Percentiles rank a stretch among this genome's conserved stretches.
phyloP scores from a whole-genome alignment of 2,329 filamentous ascomycete species.

The Rachicladosporium sp. region DNA sequence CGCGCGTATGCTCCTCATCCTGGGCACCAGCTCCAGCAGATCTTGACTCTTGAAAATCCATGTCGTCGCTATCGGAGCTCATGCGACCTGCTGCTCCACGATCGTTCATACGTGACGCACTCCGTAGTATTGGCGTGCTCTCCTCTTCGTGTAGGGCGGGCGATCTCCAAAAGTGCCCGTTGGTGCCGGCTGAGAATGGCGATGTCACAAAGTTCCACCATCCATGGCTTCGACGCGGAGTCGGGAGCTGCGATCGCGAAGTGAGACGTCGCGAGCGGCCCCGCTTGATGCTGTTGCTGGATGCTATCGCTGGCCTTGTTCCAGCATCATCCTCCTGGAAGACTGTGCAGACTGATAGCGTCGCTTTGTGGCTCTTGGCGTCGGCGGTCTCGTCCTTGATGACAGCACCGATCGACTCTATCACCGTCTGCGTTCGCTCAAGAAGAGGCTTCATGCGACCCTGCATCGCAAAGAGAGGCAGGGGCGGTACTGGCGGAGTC shows the following conservation, averaged over 20 bases:
- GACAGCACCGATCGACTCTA: constrained; percentile 1
- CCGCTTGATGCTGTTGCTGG: background rate
- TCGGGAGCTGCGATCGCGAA: constrained; percentile 32
- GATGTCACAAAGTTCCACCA: constrained; percentile 72
- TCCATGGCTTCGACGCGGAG: constrained; percentile 48
- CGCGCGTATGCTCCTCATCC: background rate
- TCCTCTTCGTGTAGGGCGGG: constrained; percentile 9
- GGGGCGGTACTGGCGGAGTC: constrained; percentile 48
- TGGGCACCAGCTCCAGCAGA: background rate
- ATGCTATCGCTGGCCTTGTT: constrained; percentile 26
- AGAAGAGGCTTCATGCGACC: background rate
- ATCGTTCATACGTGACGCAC: constrained; percentile 14
- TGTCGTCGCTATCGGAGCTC: background rate
- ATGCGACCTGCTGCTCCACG: background rate
- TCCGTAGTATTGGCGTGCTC: constrained; percentile 10
- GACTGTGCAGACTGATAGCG: constrained; percentile 49
- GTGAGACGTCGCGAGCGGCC: constrained; percentile 9
- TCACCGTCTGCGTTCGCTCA: background rate
- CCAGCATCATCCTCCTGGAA: constrained; percentile 52
- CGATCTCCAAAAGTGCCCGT: constrained; percentile 16
- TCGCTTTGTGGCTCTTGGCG: constrained; percentile 16
- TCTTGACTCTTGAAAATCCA: background rate
- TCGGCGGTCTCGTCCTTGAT: constrained; percentile 1
- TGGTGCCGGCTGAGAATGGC: constrained; percentile 40
- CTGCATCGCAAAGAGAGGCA: constrained; percentile 31